A percentile compares a stretch with the other conserved stretches of the same genome.
phyloP scores from a whole-genome alignment of 2,329 filamentous ascomycete species.

The Arachnomyces sp. region DNA sequence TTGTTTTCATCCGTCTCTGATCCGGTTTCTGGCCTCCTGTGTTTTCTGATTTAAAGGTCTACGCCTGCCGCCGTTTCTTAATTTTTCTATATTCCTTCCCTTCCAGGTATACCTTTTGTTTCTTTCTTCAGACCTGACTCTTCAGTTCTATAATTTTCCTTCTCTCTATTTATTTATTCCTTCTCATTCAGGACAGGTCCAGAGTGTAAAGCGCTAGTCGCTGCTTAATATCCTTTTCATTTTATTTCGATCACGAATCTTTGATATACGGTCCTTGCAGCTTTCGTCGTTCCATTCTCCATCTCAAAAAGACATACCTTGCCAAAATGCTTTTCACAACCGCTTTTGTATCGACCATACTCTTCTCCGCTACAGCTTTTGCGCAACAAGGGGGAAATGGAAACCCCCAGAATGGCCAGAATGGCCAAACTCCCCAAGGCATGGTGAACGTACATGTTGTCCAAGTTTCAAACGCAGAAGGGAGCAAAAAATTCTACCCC shows the following conservation, averaged over 20 bases:
- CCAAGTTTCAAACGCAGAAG: slow-evolving; percentile 52
- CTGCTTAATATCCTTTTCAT: too few relatives aligned
- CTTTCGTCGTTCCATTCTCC: not conserved
- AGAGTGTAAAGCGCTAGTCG: too few relatives aligned
- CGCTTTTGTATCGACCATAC: not conserved
- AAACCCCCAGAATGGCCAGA: slow-evolving; percentile 1
- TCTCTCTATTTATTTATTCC: not conserved
- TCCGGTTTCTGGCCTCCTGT: too few relatives aligned
- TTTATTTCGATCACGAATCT: not conserved
- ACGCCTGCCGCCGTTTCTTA: too few relatives aligned
- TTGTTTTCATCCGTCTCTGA: too few relatives aligned
- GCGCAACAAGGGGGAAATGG: slow-evolving; percentile 1
- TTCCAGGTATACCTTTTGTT: not conserved
- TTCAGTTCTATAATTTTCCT: not conserved
- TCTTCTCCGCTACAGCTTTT: too few relatives aligned
- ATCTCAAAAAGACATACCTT: too few relatives aligned
- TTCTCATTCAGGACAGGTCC: too few relatives aligned
- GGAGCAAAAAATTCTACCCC: slow-evolving; percentile 56
- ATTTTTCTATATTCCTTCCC: too few relatives aligned
- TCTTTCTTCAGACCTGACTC: not conserved
- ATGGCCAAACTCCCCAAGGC: slow-evolving; percentile 1
- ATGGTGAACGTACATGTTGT: slow-evolving; percentile 52
- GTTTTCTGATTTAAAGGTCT: too few relatives aligned
- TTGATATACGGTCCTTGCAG: not conserved
- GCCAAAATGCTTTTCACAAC: slow-evolving; percentile 3